Conservation (phyloP, 768 basidiomycete species). For the Sporobolomyces pararoseus region DNA sequence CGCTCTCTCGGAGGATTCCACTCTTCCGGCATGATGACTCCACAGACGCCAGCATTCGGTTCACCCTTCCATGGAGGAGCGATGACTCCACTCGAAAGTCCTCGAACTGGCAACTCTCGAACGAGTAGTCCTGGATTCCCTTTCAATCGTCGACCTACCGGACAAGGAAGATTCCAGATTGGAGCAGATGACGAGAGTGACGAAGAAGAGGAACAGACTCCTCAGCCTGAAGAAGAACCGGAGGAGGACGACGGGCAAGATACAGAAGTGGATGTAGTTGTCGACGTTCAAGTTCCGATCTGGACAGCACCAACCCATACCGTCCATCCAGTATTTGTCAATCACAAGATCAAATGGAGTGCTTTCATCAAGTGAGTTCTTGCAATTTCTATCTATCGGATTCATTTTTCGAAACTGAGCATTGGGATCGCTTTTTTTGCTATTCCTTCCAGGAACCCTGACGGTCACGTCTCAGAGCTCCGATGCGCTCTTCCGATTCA, state of each 20-base stretch:
- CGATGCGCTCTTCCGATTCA: conserved; percentile 87
- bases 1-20: conserved; percentile 22
- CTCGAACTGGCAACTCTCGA: not conserved
- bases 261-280: conserved; percentile 57
- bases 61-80: conserved; percentile 19
- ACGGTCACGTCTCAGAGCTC: conserved; percentile 91
- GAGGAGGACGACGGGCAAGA: conserved; percentile 47
- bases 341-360: conserved; percentile 64
- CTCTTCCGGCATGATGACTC: conserved; percentile 20
- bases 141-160: conserved; percentile 10
- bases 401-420: not conserved
- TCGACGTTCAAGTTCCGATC: conserved; percentile 62
- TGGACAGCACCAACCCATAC: conserved; percentile 49
- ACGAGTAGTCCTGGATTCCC: conserved; percentile 9
- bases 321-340: conserved; percentile 37
- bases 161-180: conserved; percentile 23
- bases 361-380: conserved; percentile 44
- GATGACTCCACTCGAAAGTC: conserved; percentile 9
- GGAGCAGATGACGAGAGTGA: conserved; percentile 28
- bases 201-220: conserved; percentile 2
- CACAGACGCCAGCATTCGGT: conserved; percentile 35
- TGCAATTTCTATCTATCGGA: not conserved
- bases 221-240: conserved; percentile 1
- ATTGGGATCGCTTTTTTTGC: no score
- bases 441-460: conserved; percentile 69